Base-by-base conservation (phyloP, 768 basidiomycete genomes). In the Floccularia luteovirens region DNA sequence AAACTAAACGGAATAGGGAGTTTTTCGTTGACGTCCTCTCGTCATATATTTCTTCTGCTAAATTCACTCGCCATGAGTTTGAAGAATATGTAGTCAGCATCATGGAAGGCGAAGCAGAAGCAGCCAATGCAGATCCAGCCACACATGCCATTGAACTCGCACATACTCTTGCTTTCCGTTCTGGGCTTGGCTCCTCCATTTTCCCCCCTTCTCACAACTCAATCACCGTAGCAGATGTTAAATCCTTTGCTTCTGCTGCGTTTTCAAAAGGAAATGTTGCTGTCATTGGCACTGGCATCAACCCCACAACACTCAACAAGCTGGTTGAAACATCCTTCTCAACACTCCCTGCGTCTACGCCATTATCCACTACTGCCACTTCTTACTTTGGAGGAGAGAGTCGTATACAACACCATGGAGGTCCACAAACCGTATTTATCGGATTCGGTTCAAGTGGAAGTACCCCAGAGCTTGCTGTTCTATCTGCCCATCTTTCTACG, bases 11-110 rank as follows among this genome's bases (percentile, higher is more conserved):
- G 17, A 19, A 14, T 59, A 96, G 92, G 61, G 66, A 72, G 25
- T 91, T 82, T 72, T 98, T 99, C 66, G 81, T 93, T 24, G 82
- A 91, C 53, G 68, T 94, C 47, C 79, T 99, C 48, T 71, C 90
- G 21, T 86, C 87, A 25, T 82, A 87, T 61, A 61, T 96, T 54
- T 79, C 82, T 38, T 83, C 90, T 16, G 75, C 88, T 41, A 84
- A 85, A 58, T 92, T 74, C 67, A 79, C 78, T 42, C 80, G 79
- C 34, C 81, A 87, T 42, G 85, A 90, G 57, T 81, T 79, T 41
- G 67, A 75, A 40, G 86, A 89, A 66, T 78, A 76, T 39, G 86
- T 90, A 31, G 61, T 75, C 3, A 84, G 82, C 17, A 64, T 79
- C 36, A 72, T 92, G 44, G 72, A 75, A 39, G 69, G 77, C 41